Conservation (phyloP, 306 rosid genomes). For the Lathyrus tuberosus region DNA sequence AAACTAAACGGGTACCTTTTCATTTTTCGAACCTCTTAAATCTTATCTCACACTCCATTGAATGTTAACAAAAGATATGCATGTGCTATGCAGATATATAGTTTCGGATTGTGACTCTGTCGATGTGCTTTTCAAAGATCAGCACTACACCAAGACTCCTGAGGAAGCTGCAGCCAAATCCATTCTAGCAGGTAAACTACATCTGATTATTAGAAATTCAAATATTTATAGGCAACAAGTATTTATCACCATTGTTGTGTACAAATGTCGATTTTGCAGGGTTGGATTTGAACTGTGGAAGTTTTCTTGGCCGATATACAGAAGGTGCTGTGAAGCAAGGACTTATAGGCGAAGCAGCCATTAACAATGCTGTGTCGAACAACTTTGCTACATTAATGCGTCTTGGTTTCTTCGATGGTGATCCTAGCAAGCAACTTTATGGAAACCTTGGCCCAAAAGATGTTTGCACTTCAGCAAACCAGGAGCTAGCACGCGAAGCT, state of each 20-base stretch:
- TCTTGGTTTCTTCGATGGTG: conserved; percentile 93
- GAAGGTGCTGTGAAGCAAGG: conserved; percentile 88
- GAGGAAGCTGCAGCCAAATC: conserved; percentile 96
- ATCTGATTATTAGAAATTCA: conserved; percentile 13
- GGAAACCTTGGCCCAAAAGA: conserved; percentile 95
- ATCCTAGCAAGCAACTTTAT: conserved; percentile 73
- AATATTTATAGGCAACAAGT: background rate
- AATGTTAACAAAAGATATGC: conserved; percentile 4
- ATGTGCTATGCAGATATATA: conserved; percentile 66
- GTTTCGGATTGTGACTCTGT: conserved; percentile 96
- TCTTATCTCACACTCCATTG: background rate
- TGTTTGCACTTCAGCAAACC: conserved; percentile 76
- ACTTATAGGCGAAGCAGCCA: conserved; percentile 66
- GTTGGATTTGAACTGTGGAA: conserved; percentile 87
- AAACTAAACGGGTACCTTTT: conserved; percentile 81
- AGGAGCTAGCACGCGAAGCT: conserved; percentile 81
- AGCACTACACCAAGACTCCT: conserved; percentile 88
- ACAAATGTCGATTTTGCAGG: conserved; percentile 52
- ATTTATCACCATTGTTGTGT: conserved; percentile 5
- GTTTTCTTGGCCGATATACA: conserved; percentile 63
- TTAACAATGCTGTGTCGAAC: conserved; percentile 78
- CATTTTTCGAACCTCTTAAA: conserved; percentile 6
- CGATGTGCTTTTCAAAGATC: conserved; percentile 66
- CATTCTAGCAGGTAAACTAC: conserved; percentile 70
- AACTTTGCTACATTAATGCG: conserved; percentile 86